Base-by-base conservation (phyloP, 441 rosid species). In the Raphanus hybrid region DNA sequence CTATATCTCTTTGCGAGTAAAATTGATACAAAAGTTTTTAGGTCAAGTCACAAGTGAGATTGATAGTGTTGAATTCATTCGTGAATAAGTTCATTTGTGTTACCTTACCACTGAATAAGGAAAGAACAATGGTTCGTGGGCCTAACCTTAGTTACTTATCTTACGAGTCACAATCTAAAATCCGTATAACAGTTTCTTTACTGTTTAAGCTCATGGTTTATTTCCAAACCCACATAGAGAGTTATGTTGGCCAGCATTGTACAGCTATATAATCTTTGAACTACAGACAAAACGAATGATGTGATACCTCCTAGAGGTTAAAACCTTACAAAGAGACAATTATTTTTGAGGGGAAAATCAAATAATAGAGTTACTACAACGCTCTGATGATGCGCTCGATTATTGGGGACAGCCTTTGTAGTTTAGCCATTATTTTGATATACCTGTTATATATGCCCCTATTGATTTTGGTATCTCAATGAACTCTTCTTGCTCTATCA, bases 1-100 rank as follows among this genome's bases (percentile, higher is more conserved):
- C 63, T 54, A 68, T 74, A 78, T 78, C 12, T 69, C 75, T 54
- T 55, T 78, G 75, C 71, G 16, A 78, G 77, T 41, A 67, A 73
- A 18, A 63, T 63, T 43, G 43, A 69, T 63, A 68, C 61, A 54
- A 3, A 41, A 12, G 29, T 48, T 73, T 37, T 4, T 48, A 52
- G 74, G 52, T 78, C 34, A 52, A 69, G 52, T 78, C 34, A 29
- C 15, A 50, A 50, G 32, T 10, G 60, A 41, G 20, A 37, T 37
- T 67, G 58, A 15, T 69, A 64, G 66, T 69, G 12, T 61, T 43
- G 68, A 75, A 69, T n/a, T 69, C 14, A 2, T 48, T 34, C 6
- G 6, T 68, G n/a, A 67, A 23, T 8, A 4, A 48, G 60, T 15
- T 37, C 2, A 12, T 8, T 4, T 9, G 37, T 27, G 64, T 32